phyloP scores from a whole-genome alignment of 163 green algal species.

The Volvox carteri region DNA sequence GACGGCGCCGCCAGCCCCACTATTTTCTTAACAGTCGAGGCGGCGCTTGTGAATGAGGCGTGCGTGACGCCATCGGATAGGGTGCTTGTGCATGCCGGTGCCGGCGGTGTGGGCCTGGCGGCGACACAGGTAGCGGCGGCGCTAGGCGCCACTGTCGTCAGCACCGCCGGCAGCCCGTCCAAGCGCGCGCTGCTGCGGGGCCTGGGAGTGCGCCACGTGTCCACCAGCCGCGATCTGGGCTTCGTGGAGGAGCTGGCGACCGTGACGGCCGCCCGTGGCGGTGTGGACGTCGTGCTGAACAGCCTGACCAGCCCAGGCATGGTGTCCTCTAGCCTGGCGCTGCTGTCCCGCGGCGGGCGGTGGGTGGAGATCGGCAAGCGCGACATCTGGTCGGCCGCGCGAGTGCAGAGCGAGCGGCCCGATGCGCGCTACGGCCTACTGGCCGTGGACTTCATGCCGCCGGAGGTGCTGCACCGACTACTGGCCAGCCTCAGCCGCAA shows the following conservation, averaged over 20 bases:
- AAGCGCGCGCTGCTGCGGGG: constrained; percentile 81
- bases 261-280: constrained; percentile 14
- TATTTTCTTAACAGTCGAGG: constrained; percentile 75
- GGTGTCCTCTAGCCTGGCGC: constrained; percentile 64
- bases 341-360: constrained; percentile 65
- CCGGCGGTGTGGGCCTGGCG: constrained; percentile 87
- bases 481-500: constrained; percentile 23
- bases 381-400: constrained; percentile 74
- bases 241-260: constrained; percentile 66
- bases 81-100: constrained; percentile 82
- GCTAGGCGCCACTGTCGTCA: constrained; percentile 65
- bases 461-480: constrained; percentile 48
- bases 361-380: constrained; percentile 91
- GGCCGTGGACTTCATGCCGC: constrained; percentile 89
- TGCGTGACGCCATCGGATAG: constrained; percentile 44
- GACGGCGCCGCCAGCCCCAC: constrained; percentile 76
- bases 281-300: constrained; percentile 85
- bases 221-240: constrained; percentile 69
- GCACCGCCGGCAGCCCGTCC: constrained; percentile 77
- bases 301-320: constrained; percentile 85
- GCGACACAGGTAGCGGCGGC: constrained; percentile 61
- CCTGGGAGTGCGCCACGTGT: constrained; percentile 70
- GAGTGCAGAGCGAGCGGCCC: constrained; percentile 73
- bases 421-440: constrained; percentile 86
- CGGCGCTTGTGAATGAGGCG: constrained; percentile 55